These are phyloP conservation scores for Brettanomyces nanus DNA, from an alignment of 805 yeast species.

Conservation along the genomic window DNA sequence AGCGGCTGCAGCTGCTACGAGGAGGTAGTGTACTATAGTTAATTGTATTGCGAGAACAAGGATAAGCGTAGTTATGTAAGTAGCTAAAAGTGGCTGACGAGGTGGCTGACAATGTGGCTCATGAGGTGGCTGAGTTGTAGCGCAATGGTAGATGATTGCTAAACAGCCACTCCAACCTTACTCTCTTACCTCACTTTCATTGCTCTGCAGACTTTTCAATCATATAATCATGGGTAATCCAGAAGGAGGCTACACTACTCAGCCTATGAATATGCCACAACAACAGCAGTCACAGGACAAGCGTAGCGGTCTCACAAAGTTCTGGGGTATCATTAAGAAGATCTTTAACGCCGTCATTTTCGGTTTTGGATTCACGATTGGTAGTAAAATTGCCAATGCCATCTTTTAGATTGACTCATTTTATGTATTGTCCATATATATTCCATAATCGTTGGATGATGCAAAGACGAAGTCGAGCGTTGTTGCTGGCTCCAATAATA, in stretches of 20 bases:
- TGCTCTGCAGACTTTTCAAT: too few relatives aligned
- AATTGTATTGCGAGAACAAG: too few relatives aligned
- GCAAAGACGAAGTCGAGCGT: constrained; percentile 28
- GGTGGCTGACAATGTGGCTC: too few relatives aligned
- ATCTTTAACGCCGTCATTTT: constrained; percentile 89
- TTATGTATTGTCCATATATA: constrained; percentile 39
- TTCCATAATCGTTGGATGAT: constrained; percentile 55
- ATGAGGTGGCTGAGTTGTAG: too few relatives aligned
- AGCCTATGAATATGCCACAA: constrained; percentile 2
- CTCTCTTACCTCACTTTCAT: too few relatives aligned
- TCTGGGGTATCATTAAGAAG: constrained; percentile 57
- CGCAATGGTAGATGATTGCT: too few relatives aligned
- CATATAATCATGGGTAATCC: constrained; percentile 5
- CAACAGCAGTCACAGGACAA: constrained; percentile 27
- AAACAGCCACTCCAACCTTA: too few relatives aligned
- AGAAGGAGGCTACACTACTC: constrained; percentile 3
- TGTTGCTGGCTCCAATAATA: constrained; percentile 32
- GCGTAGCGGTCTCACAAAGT: constrained; percentile 3
- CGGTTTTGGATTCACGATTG: constrained; percentile 95
- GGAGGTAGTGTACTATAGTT: too few relatives aligned
- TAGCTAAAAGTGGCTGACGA: too few relatives aligned
- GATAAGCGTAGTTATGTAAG: too few relatives aligned
- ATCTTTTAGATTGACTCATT: constrained; percentile 45
- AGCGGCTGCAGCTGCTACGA: not conserved
- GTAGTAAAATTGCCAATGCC: constrained; percentile 70